Percentiles rank a stretch among this genome's conserved stretches.
These are phyloP conservation scores for Agapanthus africanus DNA, from an alignment of 106 monocot species.

Conservation along the genomic window DNA sequence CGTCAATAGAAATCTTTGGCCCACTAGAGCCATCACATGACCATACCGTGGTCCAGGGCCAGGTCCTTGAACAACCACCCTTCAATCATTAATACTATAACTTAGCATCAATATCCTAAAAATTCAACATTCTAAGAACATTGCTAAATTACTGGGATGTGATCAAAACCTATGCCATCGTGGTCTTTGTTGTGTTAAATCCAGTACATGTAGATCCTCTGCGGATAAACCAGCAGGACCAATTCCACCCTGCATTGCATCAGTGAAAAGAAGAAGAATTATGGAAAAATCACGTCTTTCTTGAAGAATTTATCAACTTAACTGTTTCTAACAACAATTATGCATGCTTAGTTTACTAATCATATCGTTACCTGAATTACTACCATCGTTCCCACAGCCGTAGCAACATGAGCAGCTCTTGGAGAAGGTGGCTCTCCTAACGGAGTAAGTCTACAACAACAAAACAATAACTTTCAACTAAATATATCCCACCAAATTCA, in stretches of 20 bases:
- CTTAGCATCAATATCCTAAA: slow-evolving; percentile 1
- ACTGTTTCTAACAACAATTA: too few species aligned
- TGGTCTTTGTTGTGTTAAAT: slow-evolving; percentile 87
- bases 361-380: slow-evolving; percentile 84
- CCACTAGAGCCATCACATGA: slow-evolving; percentile 98
- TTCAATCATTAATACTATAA: slow-evolving; percentile 14
- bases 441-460: slow-evolving; percentile 64
- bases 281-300: too few species aligned
- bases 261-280: too few species aligned
- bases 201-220: slow-evolving; percentile 94
- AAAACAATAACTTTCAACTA: background rate
- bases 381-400: slow-evolving; percentile 97
- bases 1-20: slow-evolving; percentile 85
- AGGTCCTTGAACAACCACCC: slow-evolving; percentile 96
- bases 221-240: slow-evolving; percentile 95
- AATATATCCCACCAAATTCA: slow-evolving; percentile 1
- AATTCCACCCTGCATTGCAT: slow-evolving; percentile 78
- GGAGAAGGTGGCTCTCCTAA: slow-evolving; percentile 93
- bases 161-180: slow-evolving; percentile 81
- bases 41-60: slow-evolving; percentile 99
- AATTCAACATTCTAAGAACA: too few species aligned
- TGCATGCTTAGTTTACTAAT: too few species aligned
- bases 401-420: slow-evolving; percentile 96
- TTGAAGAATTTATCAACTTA: background rate
- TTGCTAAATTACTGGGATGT: too few species aligned